Base-by-base conservation (phyloP, 2,329 filamentous ascomycete species). In the Graphium sp. region DNA sequence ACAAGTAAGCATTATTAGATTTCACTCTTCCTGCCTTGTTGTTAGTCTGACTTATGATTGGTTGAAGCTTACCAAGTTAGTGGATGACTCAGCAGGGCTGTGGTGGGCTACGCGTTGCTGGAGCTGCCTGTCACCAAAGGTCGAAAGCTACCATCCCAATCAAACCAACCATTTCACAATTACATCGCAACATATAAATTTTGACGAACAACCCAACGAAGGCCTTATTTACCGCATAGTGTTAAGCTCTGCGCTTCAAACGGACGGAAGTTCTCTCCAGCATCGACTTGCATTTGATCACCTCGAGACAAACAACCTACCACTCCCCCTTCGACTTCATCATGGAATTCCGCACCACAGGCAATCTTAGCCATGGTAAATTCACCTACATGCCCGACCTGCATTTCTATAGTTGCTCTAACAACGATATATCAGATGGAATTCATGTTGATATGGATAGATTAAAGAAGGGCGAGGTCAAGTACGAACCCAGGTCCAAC, bases 361-460 rank as follows among this genome's bases (percentile, higher is more conserved):
- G 72, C 46, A 60, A 60, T 42, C 49, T 77, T 42, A 74, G 66
- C 41, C 69, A 75, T 60, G 72, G 72, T 74, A 52, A 40, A 47
- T 41, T 28, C 25, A 37, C 34, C 37, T 36, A 34, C 35, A 39
- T 39, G 35, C 27, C 30, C 18, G 16, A 18, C 18, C 13, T 26
- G 18, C 12, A 17, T n/a, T n/a, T n/a, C n/a, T n/a, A n/a, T n/a
- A n/a, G n/a, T n/a, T n/a, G n/a, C n/a, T n/a, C n/a, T n/a, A n/a
- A n/a, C n/a, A n/a, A n/a, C n/a, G n/a, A n/a, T n/a, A n/a, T n/a
- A n/a, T 23, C 46, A 95, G 89, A 98, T 85, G 89, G 89, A 52
- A 95, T 98, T 52, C 89, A 98, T 55, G 67, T 98, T 44, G 89
- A 98, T 51, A 98, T 98, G 89, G 82, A 95, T 48, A 78, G 89